A percentile compares a stretch with the other conserved stretches of the same genome.
These are phyloP conservation scores for Ogataea hybrid DNA, from an alignment of 1,139 yeast species.

Conservation along the genomic window DNA sequence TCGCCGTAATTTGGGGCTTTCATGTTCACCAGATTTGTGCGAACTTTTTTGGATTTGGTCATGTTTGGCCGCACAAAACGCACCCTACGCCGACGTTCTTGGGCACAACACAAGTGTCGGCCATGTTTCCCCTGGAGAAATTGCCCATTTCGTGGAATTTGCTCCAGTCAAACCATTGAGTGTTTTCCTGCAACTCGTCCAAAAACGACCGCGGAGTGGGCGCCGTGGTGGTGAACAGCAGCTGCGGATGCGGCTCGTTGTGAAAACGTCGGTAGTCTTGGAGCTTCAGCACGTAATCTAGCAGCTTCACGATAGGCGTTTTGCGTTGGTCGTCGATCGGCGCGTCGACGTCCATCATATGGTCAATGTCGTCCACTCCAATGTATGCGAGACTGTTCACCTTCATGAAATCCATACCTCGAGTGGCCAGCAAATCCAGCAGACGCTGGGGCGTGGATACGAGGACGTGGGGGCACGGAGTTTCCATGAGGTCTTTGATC, in stretches of 20 bases:
- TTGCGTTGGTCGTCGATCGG: constrained; percentile 18
- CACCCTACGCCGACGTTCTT: constrained; percentile 25
- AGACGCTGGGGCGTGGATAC: constrained; percentile 34
- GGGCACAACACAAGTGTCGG: constrained; percentile 21
- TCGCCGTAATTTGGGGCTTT: constrained; percentile 24
- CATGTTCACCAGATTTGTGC: constrained; percentile 26
- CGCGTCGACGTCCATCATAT: constrained; percentile 24
- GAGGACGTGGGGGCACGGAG: constrained; percentile 30
- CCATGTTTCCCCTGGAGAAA: constrained; percentile 23
- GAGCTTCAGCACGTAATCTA: constrained; percentile 29
- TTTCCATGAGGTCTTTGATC: constrained; percentile 21
- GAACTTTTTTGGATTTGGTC: constrained; percentile 12
- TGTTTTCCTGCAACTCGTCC: constrained; percentile 24
- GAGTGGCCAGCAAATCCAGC: constrained; percentile 31
- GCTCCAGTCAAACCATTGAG: constrained; percentile 32
- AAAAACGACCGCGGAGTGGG: constrained; percentile 20
- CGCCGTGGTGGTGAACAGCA: constrained; percentile 26
- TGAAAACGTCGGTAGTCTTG: constrained; percentile 31
- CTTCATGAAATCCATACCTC: constrained; percentile 31
- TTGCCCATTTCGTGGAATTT: constrained; percentile 28
- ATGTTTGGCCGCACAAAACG: constrained; percentile 23
- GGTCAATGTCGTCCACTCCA: constrained; percentile 33
- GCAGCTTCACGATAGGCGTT: constrained; percentile 26
- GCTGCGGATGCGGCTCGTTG: constrained; percentile 31
- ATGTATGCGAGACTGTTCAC: constrained; percentile 27